Evolutionary conservation across 208 protist genomes (phyloP), one percentile per base, ranked within the genome.

Genomic region (Acanthamoeba lenticulata): DNA sequence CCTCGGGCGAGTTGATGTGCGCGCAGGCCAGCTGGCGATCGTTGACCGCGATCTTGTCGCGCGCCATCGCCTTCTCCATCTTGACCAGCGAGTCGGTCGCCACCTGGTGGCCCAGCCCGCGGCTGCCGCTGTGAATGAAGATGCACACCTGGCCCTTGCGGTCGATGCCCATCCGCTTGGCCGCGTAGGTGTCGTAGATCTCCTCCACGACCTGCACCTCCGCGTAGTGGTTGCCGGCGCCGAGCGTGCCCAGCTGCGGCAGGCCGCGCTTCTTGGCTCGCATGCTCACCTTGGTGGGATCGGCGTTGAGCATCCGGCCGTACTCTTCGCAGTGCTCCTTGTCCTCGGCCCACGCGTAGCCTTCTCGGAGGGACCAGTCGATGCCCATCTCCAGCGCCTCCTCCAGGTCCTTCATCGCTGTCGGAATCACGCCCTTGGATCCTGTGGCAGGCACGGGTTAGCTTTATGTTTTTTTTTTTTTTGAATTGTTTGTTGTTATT

Each of bases 31-130:
- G 95, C 95, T 97, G 95, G n/a, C 69, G 72, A 85, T 98, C 98
- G 93, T 98, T 98, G 38, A 98, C 29, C 11, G 74, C 79, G 74
- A 97, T 97, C 11, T 95, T 94, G 45, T 98, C 97, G 49, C 95
- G 88, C 60, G 49, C 77, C 96, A 98, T 98, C 13, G 94, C 96
- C 57, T 96, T 96, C 47, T 98, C 97, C 97, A 98, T 98, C 6
- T 92, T 57, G 15, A 94, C 89, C 2, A 98, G 74, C 1, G 97
- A 92, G 89, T 98, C 97, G 1, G 97, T 97, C 2, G 97, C 96
- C 19, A 97, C 98, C 74, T 99, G 98, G 93, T 99, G 98, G 6
- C 98, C 98, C 0, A 99, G 94, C 0, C 98, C 98, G 40, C 98
- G 94, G 29, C 94, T 97, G 15, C 98, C 98, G 65, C 65, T 96